A percentile compares a stretch with the other conserved stretches of the same genome.
phyloP scores from a whole-genome alignment of 257 asterid species.

The Solanum bulbocastanum region DNA sequence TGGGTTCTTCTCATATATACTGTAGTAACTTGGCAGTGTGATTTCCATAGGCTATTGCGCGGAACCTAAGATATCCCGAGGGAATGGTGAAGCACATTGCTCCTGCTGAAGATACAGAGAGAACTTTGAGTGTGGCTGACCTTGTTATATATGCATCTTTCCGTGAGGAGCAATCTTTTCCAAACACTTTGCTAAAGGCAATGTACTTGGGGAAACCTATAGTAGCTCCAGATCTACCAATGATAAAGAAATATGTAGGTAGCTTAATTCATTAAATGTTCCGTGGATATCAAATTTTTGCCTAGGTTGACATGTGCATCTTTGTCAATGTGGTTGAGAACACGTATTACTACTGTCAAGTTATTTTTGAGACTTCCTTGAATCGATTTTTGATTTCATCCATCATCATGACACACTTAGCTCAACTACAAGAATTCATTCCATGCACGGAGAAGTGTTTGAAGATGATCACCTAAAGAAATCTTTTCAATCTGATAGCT shows the following conservation, averaged over 20 bases:
- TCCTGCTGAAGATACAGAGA: conserved; percentile 32
- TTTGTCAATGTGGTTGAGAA: neutral
- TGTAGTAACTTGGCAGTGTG: neutral
- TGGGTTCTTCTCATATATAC: neutral
- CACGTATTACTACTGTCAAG: neutral
- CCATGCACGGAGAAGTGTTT: neutral
- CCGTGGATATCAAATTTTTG: neutral
- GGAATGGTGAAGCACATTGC: conserved; percentile 54
- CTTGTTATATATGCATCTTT: conserved; percentile 82
- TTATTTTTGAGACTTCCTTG: neutral
- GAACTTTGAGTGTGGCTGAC: conserved; percentile 42
- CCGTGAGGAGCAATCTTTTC: conserved; percentile 68
- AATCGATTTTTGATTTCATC: neutral
- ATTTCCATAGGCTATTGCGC: conserved; percentile 52
- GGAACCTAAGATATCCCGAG: conserved; percentile 57
- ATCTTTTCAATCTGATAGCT: neutral
- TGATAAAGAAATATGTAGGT: conserved; percentile 68
- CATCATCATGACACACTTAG: neutral
- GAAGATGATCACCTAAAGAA: neutral
- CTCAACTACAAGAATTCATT: neutral
- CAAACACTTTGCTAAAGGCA: conserved; percentile 66
- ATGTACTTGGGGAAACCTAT: conserved; percentile 78
- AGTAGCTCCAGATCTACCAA: conserved; percentile 70
- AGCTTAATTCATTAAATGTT: conserved; percentile 5
- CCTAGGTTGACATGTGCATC: neutral